These are phyloP conservation scores for Ensete ventricosum DNA, from an alignment of 176 grass and related monocot genomes.

Conservation along the genomic window DNA sequence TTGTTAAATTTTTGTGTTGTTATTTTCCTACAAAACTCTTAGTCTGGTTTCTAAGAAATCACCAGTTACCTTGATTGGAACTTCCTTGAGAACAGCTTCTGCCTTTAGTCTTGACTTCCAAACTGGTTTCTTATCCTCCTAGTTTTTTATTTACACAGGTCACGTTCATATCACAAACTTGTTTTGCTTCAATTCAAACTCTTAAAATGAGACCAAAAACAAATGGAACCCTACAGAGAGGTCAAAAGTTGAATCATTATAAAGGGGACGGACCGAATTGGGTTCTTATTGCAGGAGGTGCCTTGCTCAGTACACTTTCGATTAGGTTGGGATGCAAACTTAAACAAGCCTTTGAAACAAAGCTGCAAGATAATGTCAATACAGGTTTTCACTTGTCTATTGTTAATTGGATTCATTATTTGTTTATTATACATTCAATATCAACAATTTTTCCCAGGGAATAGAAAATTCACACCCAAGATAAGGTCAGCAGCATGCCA, in stretches of 20 bases:
- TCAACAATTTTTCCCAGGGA: slow-evolving; percentile 13
- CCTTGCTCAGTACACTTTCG: slow-evolving; percentile 31
- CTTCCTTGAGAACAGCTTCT: too few species aligned
- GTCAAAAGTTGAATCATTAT: slow-evolving; percentile 11
- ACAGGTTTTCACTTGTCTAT: background rate
- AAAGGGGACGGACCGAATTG: slow-evolving; percentile 28
- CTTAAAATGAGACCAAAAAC: slow-evolving; percentile 32
- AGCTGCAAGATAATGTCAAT: slow-evolving; percentile 5
- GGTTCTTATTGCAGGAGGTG: slow-evolving; percentile 34
- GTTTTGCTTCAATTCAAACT: background rate
- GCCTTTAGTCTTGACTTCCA: too few species aligned
- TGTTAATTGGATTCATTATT: background rate
- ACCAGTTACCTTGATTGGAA: too few species aligned
- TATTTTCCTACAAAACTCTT: too few species aligned
- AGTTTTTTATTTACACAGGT: background rate
- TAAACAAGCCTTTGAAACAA: slow-evolving; percentile 23
- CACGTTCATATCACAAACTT: too few species aligned
- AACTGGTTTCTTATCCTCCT: background rate
- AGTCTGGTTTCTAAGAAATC: too few species aligned
- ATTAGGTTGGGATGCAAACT: slow-evolving; percentile 32
- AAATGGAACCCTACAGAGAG: slow-evolving; percentile 19
- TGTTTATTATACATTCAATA: background rate
- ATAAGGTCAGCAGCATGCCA: slow-evolving; percentile 13
- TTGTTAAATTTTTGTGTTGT: too few species aligned
- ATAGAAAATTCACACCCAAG: slow-evolving; percentile 11